Percentiles rank a stretch among this genome's conserved stretches.
phyloP scores from a whole-genome alignment of 768 basidiomycete genomes.

The Tricholoma furcatifolium region DNA sequence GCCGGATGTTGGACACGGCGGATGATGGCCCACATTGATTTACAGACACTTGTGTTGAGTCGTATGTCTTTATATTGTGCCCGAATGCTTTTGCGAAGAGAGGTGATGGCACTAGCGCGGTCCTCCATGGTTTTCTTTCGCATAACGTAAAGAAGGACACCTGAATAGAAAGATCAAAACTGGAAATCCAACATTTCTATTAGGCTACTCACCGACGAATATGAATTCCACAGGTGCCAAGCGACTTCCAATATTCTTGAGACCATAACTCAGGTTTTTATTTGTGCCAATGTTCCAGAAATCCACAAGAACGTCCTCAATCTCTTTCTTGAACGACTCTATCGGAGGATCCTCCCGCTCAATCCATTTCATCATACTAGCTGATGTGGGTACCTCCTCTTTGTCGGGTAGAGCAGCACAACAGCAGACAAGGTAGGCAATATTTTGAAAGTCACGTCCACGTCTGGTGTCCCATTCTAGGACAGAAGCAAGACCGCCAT shows the following conservation, averaged over 20 bases:
- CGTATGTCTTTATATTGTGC: constrained; percentile 62
- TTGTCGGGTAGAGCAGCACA: constrained; percentile 53
- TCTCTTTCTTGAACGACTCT: constrained; percentile 48
- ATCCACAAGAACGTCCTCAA: constrained; percentile 51
- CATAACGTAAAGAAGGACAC: constrained; percentile 63
- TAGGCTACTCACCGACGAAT: constrained; percentile 61
- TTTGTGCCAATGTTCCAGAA: constrained; percentile 54
- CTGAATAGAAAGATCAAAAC: constrained; percentile 31
- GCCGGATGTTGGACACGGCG: constrained; percentile 34
- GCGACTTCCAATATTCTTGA: constrained; percentile 52
- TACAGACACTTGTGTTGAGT: constrained; percentile 54
- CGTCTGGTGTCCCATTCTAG: constrained; percentile 67
- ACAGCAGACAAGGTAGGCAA: constrained; percentile 69
- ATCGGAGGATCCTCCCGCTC: constrained; percentile 39
- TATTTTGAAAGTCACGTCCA: constrained; percentile 74
- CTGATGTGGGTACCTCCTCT: constrained; percentile 48
- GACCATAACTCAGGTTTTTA: constrained; percentile 39
- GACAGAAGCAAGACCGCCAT: constrained; percentile 54
- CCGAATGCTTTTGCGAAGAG: constrained; percentile 58
- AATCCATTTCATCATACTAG: constrained; percentile 58
- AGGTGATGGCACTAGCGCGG: constrained; percentile 53
- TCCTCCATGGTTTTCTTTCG: constrained; percentile 41
- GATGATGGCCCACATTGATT: constrained; percentile 58
- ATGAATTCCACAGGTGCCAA: constrained; percentile 79
- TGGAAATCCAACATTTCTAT: not conserved